A percentile compares a stretch with the other conserved stretches of the same genome.
These are phyloP conservation scores for Trifolium dubium DNA, from an alignment of 306 rosid genomes.

Conservation along the genomic window DNA sequence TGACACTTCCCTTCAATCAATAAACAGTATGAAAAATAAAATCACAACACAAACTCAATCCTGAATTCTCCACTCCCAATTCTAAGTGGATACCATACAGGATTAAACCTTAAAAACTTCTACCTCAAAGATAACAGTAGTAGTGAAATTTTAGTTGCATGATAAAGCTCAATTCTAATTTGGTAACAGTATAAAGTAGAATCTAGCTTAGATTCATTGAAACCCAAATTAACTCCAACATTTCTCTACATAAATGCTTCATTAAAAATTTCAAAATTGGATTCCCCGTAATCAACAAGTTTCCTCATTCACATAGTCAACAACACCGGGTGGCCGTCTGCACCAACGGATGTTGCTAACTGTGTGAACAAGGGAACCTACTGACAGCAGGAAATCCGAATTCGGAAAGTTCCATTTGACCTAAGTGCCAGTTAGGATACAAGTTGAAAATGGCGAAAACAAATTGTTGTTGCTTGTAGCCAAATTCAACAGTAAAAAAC, in stretches of 20 bases:
- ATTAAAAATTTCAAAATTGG: not conserved
- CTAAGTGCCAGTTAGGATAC: not conserved
- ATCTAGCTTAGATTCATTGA: conserved; percentile 23
- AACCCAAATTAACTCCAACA: conserved; percentile 24
- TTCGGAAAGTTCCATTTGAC: not conserved
- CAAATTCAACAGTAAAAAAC: not conserved
- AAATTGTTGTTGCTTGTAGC: not conserved
- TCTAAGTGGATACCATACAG: not conserved
- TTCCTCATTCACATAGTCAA: no score
- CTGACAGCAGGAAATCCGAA: no score
- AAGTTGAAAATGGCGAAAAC: not conserved
- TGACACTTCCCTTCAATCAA: conserved; percentile 18
- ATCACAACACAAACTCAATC: conserved; percentile 2
- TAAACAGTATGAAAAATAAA: conserved; percentile 1
- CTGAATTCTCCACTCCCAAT: conserved; percentile 7
- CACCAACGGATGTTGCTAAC: no score
- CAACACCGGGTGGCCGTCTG: no score
- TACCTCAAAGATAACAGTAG: not conserved
- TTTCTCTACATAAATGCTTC: conserved; percentile 15
- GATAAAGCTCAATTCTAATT: conserved; percentile 4
- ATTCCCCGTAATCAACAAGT: no score
- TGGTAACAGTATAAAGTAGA: conserved; percentile 4
- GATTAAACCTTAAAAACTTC: conserved; percentile 2
- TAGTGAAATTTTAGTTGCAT: conserved; percentile 6
- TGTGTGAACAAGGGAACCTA: no score